Percentiles rank a stretch among this genome's conserved stretches.
Evolutionary conservation across 805 yeast species (phyloP).

Genomic region (Huiozyma sinensis): DNA sequence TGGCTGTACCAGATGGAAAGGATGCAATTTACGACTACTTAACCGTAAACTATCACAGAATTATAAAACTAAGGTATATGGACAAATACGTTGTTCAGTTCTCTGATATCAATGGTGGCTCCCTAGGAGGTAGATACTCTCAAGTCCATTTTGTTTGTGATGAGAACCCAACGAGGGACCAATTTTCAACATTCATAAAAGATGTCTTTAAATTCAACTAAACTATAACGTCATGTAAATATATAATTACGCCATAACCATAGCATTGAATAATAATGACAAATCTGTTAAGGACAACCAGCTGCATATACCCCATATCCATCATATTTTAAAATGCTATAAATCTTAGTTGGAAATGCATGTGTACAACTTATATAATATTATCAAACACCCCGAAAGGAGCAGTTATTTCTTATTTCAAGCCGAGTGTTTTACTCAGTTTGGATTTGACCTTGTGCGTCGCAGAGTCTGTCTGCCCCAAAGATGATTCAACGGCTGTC

Average conservation of each 20-base stretch:
- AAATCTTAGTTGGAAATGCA: no score
- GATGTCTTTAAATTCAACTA: conserved; percentile 5
- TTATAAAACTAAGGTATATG: conserved; percentile 18
- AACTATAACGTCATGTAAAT: neutral
- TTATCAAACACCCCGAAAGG: no score
- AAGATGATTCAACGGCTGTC: neutral
- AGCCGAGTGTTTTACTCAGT: conserved; percentile 10
- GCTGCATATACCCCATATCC: no score
- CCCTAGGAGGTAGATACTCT: conserved; percentile 17
- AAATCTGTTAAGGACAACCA: neutral
- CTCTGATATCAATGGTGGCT: conserved; percentile 22
- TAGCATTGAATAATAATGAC: neutral
- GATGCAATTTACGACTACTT: conserved; percentile 13
- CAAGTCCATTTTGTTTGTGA: conserved; percentile 24
- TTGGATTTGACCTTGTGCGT: conserved; percentile 10
- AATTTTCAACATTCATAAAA: conserved; percentile 5
- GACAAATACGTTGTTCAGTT: conserved; percentile 24
- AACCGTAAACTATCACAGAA: conserved; percentile 15
- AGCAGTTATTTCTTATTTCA: neutral
- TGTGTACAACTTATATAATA: neutral
- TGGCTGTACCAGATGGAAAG: neutral
- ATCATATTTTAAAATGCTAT: no score
- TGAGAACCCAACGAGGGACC: conserved; percentile 3
- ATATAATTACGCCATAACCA: neutral
- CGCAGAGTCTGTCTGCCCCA: conserved; percentile 3